Evolutionary conservation across 805 yeast species (phyloP), one percentile per base, ranked within the genome.

Genomic region (Schwanniomyces pseudopolymorphus): DNA sequence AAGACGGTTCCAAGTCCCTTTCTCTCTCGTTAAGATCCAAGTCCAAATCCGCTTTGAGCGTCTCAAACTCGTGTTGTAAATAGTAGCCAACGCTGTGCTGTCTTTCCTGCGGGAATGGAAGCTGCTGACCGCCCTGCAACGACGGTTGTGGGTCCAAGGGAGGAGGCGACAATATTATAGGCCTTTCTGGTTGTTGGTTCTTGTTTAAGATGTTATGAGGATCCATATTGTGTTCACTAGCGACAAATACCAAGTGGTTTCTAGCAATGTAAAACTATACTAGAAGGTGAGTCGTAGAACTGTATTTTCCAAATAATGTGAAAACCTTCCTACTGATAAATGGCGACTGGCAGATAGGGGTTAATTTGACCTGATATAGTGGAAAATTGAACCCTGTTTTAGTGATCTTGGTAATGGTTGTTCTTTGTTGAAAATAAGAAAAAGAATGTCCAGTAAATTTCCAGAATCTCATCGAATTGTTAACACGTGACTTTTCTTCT

Each of bases 61-160:
- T 72, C 50, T 73, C 76, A 52, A 73, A 73, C 56, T 73, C 78
- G 42, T 73, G 75, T 54, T 73, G 76, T 55, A 73, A 63, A 54
- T 73, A 71, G 57, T 66, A 72, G 6, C 77, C 76, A 20, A 72
- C 78, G 51, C 74, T 68, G 53, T 66, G 75, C 53, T 72, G 74
- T 41, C 77, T 58, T 43, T 55, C 52, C n/a, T 38, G 25, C 17
- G 27, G 7, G 35, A 42, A 22, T 17, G 46, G 33, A 14, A 33
- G 22, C 13, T 22, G 43, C 20, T 39, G 43, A 38, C 20, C 13
- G 5, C 44, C 39, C 35, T 27, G 38, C 33, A 39, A 45, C 9
- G 36, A 33, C 5, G 40, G 50, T 5, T 50, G 57, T 22, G 46
- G 59, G 22, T 65, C 69, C 50, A 69, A 66, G 1, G 75, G 74